These are phyloP conservation scores for Venturia aucupariae DNA, from an alignment of 2,329 filamentous ascomycete species.

Conservation along the genomic window DNA sequence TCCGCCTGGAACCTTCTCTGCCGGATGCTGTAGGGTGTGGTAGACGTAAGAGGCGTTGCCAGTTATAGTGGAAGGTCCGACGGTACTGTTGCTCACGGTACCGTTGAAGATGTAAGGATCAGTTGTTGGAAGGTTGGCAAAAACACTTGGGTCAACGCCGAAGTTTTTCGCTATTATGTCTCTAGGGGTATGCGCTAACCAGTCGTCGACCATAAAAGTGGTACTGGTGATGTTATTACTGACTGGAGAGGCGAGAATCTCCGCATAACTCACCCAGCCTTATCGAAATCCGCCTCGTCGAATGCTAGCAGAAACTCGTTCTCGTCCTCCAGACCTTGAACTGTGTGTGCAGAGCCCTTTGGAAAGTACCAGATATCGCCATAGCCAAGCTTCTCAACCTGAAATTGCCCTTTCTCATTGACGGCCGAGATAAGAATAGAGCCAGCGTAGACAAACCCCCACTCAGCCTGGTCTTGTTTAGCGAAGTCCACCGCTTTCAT, in stretches of 20 bases:
- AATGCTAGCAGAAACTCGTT: constrained; percentile 60
- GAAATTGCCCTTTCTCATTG: constrained; percentile 50
- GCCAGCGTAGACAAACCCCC: constrained; percentile 54
- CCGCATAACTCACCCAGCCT: constrained; percentile 33
- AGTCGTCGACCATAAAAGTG: constrained; percentile 63
- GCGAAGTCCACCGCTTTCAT: constrained; percentile 9
- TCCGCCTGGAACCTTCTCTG: constrained; percentile 49
- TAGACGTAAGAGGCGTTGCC: constrained; percentile 56
- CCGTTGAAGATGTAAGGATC: constrained; percentile 55
- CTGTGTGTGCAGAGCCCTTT: constrained; percentile 53
- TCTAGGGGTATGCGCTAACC: constrained; percentile 57
- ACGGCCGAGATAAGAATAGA: constrained; percentile 51
- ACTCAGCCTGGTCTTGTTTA: constrained; percentile 45
- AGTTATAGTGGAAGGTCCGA: constrained; percentile 40
- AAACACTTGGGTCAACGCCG: constrained; percentile 50
- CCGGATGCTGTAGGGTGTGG: constrained; percentile 45
- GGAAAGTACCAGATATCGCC: constrained; percentile 64
- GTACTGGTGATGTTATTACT: constrained; percentile 33
- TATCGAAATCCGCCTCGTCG: constrained; percentile 57
- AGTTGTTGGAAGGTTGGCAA: constrained; percentile 46
- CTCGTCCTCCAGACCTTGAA: constrained; percentile 56
- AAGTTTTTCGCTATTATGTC: constrained; percentile 60
- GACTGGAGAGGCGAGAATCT: background rate
- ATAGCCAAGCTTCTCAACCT: constrained; percentile 46
- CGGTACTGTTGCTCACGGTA: constrained; percentile 41